A percentile compares a stretch with the other conserved stretches of the same genome.
These are phyloP conservation scores for Ceratocystis lukuohia DNA, from an alignment of 2,329 filamentous ascomycete species.

Conservation along the genomic window DNA sequence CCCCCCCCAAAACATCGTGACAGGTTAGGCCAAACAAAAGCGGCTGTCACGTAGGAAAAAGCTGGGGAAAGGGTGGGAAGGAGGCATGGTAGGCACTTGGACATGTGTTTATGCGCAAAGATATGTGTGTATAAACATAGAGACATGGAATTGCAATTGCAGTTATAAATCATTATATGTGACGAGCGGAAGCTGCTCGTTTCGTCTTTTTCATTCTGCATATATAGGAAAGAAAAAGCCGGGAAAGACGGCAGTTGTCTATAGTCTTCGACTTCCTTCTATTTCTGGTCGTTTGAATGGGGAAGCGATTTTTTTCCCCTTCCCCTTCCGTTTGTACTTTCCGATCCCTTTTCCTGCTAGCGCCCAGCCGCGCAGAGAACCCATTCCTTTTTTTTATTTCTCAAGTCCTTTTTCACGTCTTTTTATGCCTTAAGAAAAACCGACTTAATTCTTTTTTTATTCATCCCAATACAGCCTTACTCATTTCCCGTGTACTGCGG, in stretches of 20 bases:
- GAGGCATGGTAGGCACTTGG: too few species aligned
- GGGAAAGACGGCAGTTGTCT: background rate
- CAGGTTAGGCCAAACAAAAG: too few species aligned
- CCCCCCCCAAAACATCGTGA: too few species aligned
- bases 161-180: too few species aligned
- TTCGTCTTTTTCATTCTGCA: too few species aligned
- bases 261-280: slow-evolving; percentile 5
- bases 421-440: too few species aligned
- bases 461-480: slow-evolving; percentile 20
- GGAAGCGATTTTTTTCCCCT: background rate
- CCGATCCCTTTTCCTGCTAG: slow-evolving; percentile 7
- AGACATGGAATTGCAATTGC: too few species aligned
- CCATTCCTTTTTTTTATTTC: background rate
- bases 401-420: background rate
- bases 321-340: slow-evolving; percentile 5
- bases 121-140: too few species aligned
- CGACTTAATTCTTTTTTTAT: background rate
- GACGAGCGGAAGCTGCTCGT: too few species aligned
- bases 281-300: background rate
- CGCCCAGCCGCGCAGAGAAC: background rate
- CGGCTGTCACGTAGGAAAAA: too few species aligned
- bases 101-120: too few species aligned
- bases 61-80: too few species aligned
- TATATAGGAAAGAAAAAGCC: background rate
- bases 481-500: background rate